Evolutionary conservation across 2,329 filamentous ascomycete genomes (phyloP).

Genomic region (Tolypocladium album): DNA sequence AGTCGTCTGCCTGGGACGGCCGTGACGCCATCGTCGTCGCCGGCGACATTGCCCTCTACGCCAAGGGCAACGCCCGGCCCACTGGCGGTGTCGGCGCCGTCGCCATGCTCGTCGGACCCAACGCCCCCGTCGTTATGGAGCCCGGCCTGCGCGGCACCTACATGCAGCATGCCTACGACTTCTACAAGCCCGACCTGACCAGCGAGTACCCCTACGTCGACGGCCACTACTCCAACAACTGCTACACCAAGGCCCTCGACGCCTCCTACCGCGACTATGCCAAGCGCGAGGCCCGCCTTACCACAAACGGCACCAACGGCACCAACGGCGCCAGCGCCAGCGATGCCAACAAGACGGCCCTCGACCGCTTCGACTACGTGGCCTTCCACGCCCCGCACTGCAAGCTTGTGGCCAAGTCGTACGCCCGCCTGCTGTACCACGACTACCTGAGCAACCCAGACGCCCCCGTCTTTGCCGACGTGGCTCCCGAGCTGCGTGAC

Average conservation of each 20-base stretch:
- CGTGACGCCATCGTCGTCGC: slow-evolving; percentile 70
- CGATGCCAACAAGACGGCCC: slow-evolving; percentile 42
- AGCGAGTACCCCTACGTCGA: slow-evolving; percentile 83
- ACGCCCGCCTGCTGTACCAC: slow-evolving; percentile 74
- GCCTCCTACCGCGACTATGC: slow-evolving; percentile 73
- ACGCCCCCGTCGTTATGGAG: slow-evolving; percentile 68
- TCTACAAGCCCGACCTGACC: slow-evolving; percentile 82
- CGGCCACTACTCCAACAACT: slow-evolving; percentile 71
- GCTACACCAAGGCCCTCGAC: slow-evolving; percentile 74
- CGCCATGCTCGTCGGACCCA: slow-evolving; percentile 67
- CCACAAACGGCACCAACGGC: slow-evolving; percentile 12
- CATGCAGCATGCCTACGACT: slow-evolving; percentile 79
- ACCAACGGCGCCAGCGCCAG: slow-evolving; percentile 31
- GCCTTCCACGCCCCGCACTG: slow-evolving; percentile 77
- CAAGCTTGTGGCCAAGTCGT: slow-evolving; percentile 81
- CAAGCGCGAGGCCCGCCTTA: slow-evolving; percentile 54
- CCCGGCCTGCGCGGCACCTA: slow-evolving; percentile 70
- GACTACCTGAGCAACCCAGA: slow-evolving; percentile 67
- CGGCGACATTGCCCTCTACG: slow-evolving; percentile 77
- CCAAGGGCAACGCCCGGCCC: slow-evolving; percentile 71
- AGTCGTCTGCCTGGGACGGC: slow-evolving; percentile 80
- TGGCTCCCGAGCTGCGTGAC: slow-evolving; percentile 65
- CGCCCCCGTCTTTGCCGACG: slow-evolving; percentile 58
- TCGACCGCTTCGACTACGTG: slow-evolving; percentile 78
- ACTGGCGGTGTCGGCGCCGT: slow-evolving; percentile 73